Base-by-base conservation (phyloP, 2,329 filamentous ascomycete species). In the Cytospora mali region DNA sequence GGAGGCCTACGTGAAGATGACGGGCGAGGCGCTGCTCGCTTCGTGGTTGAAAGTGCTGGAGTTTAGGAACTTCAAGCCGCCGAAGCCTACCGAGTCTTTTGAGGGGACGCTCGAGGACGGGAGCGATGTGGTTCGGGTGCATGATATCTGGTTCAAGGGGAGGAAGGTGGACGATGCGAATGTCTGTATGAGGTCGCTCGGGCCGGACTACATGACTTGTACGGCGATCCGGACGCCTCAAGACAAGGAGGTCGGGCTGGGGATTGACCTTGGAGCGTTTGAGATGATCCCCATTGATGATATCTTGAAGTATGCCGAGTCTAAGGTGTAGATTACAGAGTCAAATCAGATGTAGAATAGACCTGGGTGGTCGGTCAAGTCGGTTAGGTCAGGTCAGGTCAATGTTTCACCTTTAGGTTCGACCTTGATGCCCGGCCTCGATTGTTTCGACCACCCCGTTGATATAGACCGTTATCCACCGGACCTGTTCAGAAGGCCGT, bases 1-100 rank as follows among this genome's bases (percentile, higher is more conserved):
- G 69, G 91, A 94, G 76, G 88, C 90, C 0, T 93, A 91, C 72
- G 87, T 93, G 74, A 94, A 93, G 82, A 87, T 94, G 77, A 90
- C 89, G 31, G 91, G 91, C 28, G 89, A 93, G 69, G 91, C 89
- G 0, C 79, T 94, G 62, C 79, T 93, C 10, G 91, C 91, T 0
- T 79, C 80, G 4, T 94, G 91, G 91, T 79, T 94, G 55, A 78
- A 78, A 56, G 84, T 89, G 55, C 77, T 93, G 10, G 88, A 93
- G 69, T 91, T 94, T 71, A 78, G 80, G 62, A 77, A 80, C 55
- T 89, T 91, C 58, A 77, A 79, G 56, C 83, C 87, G 55, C 87
- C 88, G 4, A 65, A 62, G 58, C 73, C 74, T 10, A 72, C 71
- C 27, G 52, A 50, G 16, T 69, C 33, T 18, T 71, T 69, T 51